Conservation (phyloP, 192 early-diverging fungal genomes). For the Haplosporangium gracile region DNA sequence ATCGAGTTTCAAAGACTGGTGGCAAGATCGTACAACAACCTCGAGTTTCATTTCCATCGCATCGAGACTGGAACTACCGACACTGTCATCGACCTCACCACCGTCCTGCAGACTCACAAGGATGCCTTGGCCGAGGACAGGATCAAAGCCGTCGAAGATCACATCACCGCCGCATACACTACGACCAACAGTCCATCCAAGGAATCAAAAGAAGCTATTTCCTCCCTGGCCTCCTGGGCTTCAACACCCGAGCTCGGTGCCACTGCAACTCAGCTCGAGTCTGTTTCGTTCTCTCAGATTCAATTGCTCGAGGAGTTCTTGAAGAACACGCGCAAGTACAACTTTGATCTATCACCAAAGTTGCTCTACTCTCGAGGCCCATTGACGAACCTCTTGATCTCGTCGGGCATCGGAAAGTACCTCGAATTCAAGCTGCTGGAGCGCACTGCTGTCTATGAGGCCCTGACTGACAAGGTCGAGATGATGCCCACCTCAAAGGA, state of each 20-base stretch:
- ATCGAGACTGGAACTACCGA: neutral
- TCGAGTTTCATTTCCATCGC: slow-evolving; percentile 50
- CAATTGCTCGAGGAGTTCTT: slow-evolving; percentile 54
- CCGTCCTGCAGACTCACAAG: slow-evolving; percentile 28
- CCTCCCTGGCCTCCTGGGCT: slow-evolving; percentile 37
- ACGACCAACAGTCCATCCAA: slow-evolving; percentile 10
- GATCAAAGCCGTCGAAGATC: slow-evolving; percentile 25
- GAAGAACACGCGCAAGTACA: slow-evolving; percentile 69
- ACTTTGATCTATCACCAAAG: slow-evolving; percentile 79
- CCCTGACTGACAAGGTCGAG: slow-evolving; percentile 50
- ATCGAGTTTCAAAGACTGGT: slow-evolving; percentile 44
- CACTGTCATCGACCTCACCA: slow-evolving; percentile 22
- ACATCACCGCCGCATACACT: slow-evolving; percentile 26
- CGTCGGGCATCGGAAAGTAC: slow-evolving; percentile 84
- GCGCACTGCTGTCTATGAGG: slow-evolving; percentile 68
- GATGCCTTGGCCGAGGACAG: slow-evolving; percentile 23
- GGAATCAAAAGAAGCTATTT: slow-evolving; percentile 45
- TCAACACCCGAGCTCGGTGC: neutral
- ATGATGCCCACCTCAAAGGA: slow-evolving; percentile 90
- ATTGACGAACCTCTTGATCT: slow-evolving; percentile 81
- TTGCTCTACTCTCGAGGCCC: slow-evolving; percentile 76
- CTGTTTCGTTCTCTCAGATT: slow-evolving; percentile 36
- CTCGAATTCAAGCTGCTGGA: slow-evolving; percentile 92
- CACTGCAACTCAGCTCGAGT: slow-evolving; percentile 14
- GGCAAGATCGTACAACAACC: slow-evolving; percentile 32